phyloP scores from a whole-genome alignment of 169 alveolate genomes.

The Plasmodium blacklocki region DNA sequence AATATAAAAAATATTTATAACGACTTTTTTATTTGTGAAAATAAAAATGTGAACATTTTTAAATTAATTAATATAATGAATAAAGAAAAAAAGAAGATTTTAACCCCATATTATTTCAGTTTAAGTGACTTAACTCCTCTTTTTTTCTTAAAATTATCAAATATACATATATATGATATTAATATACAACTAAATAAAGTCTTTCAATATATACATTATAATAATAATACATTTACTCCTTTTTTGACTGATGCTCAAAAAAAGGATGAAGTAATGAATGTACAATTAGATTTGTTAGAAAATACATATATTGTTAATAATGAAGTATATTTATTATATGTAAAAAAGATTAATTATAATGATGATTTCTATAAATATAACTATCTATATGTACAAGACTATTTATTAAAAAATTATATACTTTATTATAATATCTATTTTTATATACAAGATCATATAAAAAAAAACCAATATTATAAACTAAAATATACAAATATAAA shows the following conservation, averaged over 20 bases:
- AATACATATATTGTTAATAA: slow-evolving; percentile 62
- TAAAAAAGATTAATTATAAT: slow-evolving; percentile 59
- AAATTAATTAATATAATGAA: slow-evolving; percentile 67
- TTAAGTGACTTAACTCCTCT: slow-evolving; percentile 46
- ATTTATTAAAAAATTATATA: slow-evolving; percentile 67
- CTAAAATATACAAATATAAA: slow-evolving; percentile 66
- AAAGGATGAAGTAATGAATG: slow-evolving; percentile 33
- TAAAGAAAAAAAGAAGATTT: slow-evolving; percentile 36
- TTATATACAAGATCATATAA: slow-evolving; percentile 46
- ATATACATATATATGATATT: slow-evolving; percentile 69
- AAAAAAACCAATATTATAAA: slow-evolving; percentile 57
- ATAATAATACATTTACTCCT: slow-evolving; percentile 73
- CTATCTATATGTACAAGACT: slow-evolving; percentile 58
- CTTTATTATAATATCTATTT: slow-evolving; percentile 75
- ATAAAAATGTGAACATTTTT: slow-evolving; percentile 59
- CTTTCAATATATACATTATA: slow-evolving; percentile 69
- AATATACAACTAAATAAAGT: slow-evolving; percentile 64
- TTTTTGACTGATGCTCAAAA: slow-evolving; percentile 39
- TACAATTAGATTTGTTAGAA: slow-evolving; percentile 74
- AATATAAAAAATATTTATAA: slow-evolving; percentile 59
- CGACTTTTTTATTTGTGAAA: slow-evolving; percentile 74
- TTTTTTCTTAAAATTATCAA: slow-evolving; percentile 60
- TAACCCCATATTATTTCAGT: slow-evolving; percentile 60
- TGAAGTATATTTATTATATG: slow-evolving; percentile 71
- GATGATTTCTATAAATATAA: slow-evolving; percentile 75